Conservation (phyloP, 1,284 basidiomycete genomes). For the Phenoliferia sp. region DNA sequence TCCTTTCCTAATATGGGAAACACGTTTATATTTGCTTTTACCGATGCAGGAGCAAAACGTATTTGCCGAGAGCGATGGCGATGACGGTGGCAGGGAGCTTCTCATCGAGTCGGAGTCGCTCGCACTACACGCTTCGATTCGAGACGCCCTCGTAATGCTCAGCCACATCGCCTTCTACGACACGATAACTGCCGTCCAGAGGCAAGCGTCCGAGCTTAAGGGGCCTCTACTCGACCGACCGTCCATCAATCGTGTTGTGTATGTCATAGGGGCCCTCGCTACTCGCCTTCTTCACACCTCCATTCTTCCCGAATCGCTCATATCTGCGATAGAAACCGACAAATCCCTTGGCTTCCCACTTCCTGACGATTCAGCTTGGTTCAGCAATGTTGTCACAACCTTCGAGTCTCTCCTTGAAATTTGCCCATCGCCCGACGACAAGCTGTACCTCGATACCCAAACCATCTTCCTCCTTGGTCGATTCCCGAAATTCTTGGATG, state of each 20-base stretch:
- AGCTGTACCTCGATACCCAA: neutral
- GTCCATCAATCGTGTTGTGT: neutral
- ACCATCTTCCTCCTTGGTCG: neutral
- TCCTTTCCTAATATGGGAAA: neutral
- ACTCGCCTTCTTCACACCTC: neutral
- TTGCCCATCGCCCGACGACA: neutral
- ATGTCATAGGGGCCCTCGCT: neutral
- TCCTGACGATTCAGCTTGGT: neutral
- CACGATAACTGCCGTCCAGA: neutral
- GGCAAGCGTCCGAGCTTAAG: neutral
- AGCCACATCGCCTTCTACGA: neutral
- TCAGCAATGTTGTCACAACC: neutral
- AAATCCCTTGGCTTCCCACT: neutral
- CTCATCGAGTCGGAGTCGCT: neutral
- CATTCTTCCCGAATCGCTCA: neutral
- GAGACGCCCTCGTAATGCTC: neutral
- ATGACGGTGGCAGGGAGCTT: neutral
- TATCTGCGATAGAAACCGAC: neutral
- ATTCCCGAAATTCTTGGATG: neutral
- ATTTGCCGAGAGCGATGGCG: neutral
- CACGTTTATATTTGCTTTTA: neutral
- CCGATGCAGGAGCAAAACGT: neutral
- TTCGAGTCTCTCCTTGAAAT: neutral
- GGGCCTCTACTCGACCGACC: too few species aligned
- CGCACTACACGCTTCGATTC: neutral